Base-by-base conservation (phyloP, 108 stramenopile genomes). In the Nannochloropsis granulata region DNA sequence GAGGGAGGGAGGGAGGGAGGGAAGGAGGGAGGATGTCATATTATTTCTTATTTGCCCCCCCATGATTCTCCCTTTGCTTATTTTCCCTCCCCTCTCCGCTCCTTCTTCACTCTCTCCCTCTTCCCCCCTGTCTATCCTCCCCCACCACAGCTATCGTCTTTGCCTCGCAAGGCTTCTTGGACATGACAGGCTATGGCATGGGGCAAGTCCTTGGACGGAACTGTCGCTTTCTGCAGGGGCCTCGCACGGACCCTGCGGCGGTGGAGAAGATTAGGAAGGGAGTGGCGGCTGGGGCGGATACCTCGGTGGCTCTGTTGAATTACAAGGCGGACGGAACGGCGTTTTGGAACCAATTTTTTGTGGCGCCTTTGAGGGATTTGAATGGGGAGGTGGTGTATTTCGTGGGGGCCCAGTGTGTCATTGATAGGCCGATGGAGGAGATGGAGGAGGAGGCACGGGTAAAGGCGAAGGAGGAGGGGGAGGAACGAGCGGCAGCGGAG, bases 291-390 rank as follows among this genome's bases (percentile, higher is more conserved):
- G 96, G 96, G 8, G 87, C 89, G 14, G 97, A 99, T 80, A 93
- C 94, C 85, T 92, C 91, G 83, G 97, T 97, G 16, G 96, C 95
- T 82, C 85, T 99, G 23, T 89, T 98, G 13, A 99, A 99, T 86
- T 99, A 98, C 85, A 93, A 96, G 84, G 95, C 94, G 13, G 96
- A 97, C 89, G 97, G 98, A 19, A 93, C 92, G 14, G 95, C 96
- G 0, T 99, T 99, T 91, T 99, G 96, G 97, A 88, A 87, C 44
- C 96, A 96, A 88, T 96, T 97, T 87, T 97, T 95, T 90, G 95
- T 98, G 83, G 97, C 95, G 42, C 94, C 95, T 10, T 89, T 98
- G 45, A 87, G 94, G 44, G 96, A 97, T 91, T 94, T 93, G 19
- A 88, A 91, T 79, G 96, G 96, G 34, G 91, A 91, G 82, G 93